Evolutionary conservation across 2,329 filamentous ascomycete species (phyloP).

Genomic region (Botrytis porri): DNA sequence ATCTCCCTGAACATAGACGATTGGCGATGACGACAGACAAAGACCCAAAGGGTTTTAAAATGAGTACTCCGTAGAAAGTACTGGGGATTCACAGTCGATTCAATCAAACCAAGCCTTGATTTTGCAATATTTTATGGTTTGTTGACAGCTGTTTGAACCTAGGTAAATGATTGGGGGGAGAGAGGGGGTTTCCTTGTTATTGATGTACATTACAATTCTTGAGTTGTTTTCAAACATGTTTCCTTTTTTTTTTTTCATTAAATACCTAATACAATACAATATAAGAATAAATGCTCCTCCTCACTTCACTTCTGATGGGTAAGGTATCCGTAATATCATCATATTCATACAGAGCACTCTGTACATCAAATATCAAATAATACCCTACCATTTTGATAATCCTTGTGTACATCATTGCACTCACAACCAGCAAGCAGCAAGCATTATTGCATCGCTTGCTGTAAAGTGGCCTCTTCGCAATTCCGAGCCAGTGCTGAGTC

Average conservation of each 20-base stretch:
- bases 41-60: neutral
- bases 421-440: neutral
- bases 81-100: neutral
- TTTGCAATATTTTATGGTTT: neutral
- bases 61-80: neutral
- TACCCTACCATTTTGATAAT: neutral
- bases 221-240: conserved; percentile 10
- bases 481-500: neutral
- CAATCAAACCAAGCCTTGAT: conserved; percentile 4
- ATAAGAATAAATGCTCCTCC: neutral
- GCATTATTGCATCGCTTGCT: neutral
- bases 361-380: neutral
- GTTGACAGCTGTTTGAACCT: neutral
- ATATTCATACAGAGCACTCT: neutral
- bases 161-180: neutral
- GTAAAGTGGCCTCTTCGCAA: neutral
- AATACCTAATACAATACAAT: neutral
- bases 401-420: neutral
- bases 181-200: conserved; percentile 6
- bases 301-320: neutral
- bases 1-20: neutral
- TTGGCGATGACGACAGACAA: conserved; percentile 17
- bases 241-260: neutral
- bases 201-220: neutral
- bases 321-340: neutral